Evolutionary conservation across 345 rosid genomes (phyloP).

Genomic region (Reutealis trisperma): DNA sequence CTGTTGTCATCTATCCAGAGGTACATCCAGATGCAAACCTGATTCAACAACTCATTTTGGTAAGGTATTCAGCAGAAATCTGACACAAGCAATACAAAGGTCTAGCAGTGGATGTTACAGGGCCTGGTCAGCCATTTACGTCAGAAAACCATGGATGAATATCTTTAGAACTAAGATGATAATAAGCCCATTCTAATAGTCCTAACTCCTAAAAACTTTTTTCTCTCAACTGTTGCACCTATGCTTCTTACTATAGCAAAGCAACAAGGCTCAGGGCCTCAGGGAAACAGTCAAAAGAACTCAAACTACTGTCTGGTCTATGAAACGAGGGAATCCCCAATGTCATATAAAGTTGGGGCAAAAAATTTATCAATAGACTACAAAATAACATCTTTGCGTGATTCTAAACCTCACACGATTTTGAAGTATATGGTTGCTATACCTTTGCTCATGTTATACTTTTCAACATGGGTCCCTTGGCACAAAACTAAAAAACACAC

Average conservation of each 20-base stretch:
- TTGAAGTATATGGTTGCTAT: neutral
- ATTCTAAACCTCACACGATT: neutral
- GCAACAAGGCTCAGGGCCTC: neutral
- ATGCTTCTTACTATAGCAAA: neutral
- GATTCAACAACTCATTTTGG: slow-evolving; percentile 30
- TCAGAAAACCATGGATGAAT: neutral
- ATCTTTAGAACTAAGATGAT: neutral
- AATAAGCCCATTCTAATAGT: neutral
- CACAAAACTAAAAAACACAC: neutral
- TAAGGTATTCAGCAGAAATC: slow-evolving; percentile 15
- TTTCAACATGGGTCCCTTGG: neutral
- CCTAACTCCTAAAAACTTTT: neutral
- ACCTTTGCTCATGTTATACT: neutral
- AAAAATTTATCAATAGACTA: neutral
- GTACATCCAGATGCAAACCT: slow-evolving; percentile 86
- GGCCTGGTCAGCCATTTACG: neutral
- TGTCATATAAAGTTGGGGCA: neutral
- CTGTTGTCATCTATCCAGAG: slow-evolving; percentile 85
- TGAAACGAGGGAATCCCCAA: neutral
- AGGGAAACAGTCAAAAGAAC: neutral
- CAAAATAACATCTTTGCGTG: neutral
- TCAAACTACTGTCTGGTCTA: neutral
- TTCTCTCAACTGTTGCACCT: neutral
- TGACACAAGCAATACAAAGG: neutral
- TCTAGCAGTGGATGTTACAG: neutral